phyloP scores from a whole-genome alignment of 2,329 filamentous ascomycete species.

The Calonectria ilicicola region DNA sequence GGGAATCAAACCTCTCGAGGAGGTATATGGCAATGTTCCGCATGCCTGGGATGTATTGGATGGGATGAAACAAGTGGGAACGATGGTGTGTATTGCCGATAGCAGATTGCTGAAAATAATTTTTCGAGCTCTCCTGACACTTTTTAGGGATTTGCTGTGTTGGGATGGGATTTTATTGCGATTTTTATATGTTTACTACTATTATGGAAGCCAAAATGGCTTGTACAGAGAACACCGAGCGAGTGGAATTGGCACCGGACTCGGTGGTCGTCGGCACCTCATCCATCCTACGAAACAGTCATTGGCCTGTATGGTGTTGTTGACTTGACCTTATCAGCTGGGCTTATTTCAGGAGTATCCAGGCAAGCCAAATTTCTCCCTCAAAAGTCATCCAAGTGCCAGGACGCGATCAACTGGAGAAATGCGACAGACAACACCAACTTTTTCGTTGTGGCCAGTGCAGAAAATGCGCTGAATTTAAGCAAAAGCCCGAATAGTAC shows the following conservation, averaged over 20 bases:
- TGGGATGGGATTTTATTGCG: background rate
- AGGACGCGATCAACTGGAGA: background rate
- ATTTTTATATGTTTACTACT: background rate
- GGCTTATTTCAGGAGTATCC: background rate
- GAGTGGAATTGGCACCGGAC: too few species aligned
- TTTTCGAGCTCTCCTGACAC: background rate
- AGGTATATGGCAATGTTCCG: background rate
- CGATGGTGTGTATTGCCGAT: background rate
- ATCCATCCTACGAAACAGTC: background rate
- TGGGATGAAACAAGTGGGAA: background rate
- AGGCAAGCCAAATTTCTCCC: background rate
- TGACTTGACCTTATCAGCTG: background rate
- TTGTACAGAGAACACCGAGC: background rate
- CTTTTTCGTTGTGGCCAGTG: background rate
- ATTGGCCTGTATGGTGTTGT: background rate
- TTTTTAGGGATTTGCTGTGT: background rate
- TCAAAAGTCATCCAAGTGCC: background rate
- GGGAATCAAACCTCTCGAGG: background rate
- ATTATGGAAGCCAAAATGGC: background rate
- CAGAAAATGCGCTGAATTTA: background rate
- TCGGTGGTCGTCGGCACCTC: background rate
- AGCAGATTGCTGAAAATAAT: background rate
- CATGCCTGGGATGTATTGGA: background rate
- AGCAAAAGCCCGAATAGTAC: background rate
- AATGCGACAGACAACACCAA: background rate